phyloP scores from a whole-genome alignment of 805 yeast species.

The Metschnikowia lochheadii region DNA sequence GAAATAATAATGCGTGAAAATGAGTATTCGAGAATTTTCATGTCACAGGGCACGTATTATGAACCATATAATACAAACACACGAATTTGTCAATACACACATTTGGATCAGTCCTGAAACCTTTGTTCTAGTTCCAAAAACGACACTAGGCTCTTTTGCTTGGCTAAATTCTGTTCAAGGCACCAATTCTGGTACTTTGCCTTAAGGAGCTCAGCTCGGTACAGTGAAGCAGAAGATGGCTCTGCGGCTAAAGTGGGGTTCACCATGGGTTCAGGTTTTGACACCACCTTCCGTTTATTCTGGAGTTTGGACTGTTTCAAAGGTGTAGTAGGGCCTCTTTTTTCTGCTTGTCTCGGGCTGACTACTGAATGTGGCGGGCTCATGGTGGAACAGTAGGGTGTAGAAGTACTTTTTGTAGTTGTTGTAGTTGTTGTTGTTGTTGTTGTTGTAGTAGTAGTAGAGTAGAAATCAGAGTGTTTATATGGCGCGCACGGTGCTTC shows the following conservation, averaged over 20 bases:
- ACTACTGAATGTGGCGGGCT: neutral
- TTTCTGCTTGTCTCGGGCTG: conserved; percentile 15
- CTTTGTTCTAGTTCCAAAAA: conserved; percentile 33
- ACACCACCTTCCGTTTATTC: conserved; percentile 17
- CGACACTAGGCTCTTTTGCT: conserved; percentile 21
- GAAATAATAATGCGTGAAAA: no score
- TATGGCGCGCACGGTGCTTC: neutral
- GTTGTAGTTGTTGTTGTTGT: no score
- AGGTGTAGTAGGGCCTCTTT: conserved; percentile 37
- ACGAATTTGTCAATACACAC: no score
- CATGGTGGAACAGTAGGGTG: neutral
- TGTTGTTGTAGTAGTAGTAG: neutral
- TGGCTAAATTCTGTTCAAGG: conserved; percentile 20
- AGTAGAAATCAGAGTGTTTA: neutral
- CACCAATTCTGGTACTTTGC: conserved; percentile 32
- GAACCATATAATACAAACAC: no score
- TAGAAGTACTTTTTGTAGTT: no score
- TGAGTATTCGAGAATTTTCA: no score
- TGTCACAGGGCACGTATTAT: no score
- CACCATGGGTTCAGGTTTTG: conserved; percentile 7
- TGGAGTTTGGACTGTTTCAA: conserved; percentile 26
- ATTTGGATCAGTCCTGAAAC: neutral
- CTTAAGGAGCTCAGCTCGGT: conserved; percentile 19
- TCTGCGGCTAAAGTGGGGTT: conserved; percentile 3
- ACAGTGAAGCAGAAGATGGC: conserved; percentile 1